These are phyloP conservation scores for Malania oleifera DNA, from an alignment of 164 flowering plant species.

Conservation along the genomic window DNA sequence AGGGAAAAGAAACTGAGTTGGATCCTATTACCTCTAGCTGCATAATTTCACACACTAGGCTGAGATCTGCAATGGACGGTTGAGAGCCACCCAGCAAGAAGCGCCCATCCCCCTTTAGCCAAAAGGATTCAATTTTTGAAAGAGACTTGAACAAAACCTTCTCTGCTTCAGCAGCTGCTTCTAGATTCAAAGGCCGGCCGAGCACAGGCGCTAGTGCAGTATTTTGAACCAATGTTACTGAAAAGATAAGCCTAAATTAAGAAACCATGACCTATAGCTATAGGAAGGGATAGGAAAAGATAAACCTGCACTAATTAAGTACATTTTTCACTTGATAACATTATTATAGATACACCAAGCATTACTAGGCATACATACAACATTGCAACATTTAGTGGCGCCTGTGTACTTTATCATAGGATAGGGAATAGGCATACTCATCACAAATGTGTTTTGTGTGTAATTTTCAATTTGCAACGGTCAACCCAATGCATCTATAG, in stretches of 20 bases:
- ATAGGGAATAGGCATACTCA: no score
- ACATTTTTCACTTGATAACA: slow-evolving; percentile 13
- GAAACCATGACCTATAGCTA: slow-evolving; percentile 3
- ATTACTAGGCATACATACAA: no score
- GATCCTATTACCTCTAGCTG: slow-evolving; percentile 64
- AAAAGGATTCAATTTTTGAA: slow-evolving; percentile 53
- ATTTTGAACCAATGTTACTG: slow-evolving; percentile 51
- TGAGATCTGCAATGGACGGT: slow-evolving; percentile 92
- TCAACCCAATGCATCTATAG: no score
- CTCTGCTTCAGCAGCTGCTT: slow-evolving; percentile 65
- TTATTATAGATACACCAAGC: no score
- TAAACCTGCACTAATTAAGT: background rate
- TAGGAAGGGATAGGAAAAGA: background rate
- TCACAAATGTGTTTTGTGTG: no score
- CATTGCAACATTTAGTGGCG: no score
- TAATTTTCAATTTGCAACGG: no score
- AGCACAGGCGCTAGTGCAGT: slow-evolving; percentile 49
- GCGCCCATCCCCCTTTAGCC: slow-evolving; percentile 65
- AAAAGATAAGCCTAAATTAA: slow-evolving; percentile 8
- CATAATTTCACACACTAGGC: slow-evolving; percentile 86
- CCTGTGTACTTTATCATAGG: no score
- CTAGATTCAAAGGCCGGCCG: slow-evolving; percentile 51
- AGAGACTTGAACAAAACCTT: slow-evolving; percentile 46
- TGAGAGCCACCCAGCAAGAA: slow-evolving; percentile 62
- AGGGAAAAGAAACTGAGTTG: background rate